Base-by-base conservation (phyloP, 1,139 yeast genomes). In the Debaryomycetaceae sp. region DNA sequence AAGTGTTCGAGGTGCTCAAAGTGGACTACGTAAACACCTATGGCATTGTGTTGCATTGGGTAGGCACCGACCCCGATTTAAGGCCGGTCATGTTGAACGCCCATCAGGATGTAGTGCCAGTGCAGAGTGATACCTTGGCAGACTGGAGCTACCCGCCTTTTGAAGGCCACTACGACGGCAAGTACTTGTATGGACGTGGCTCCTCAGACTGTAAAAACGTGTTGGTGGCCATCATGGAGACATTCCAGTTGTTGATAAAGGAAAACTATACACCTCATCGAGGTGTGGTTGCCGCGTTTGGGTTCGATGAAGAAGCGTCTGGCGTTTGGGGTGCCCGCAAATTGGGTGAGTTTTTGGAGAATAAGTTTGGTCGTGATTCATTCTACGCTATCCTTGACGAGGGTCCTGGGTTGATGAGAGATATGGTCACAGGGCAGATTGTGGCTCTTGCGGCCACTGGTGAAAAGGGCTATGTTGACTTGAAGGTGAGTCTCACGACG, bases 251-350 rank as follows among this genome's bases (percentile, higher is more conserved):
- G 34, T 43, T 53, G 38, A 40, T 49, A 31, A 58, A 61, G 29
- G 56, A 61, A 31, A 74, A 65, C 0, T 76, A 64, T 48, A 40
- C 45, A 25, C 83, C 86, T 4, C 48, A 60, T 29, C 68, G 89
- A 46, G 66, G 83, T 1, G 49, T 80, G 2, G 40, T 82, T 9
- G 51, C 78, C 4, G 76, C 82, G 0, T 73, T 76, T 46, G 91
- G 91, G 0, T 79, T 75, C 44, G 91, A 83, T 49, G 93, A 83
- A 54, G 93, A 82, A 53, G 65, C 71, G 20, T 61, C 75, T 22
- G 89, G 89, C 3, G 39, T 40, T 13, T 51, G 61, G 14, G 85
- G 86, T 31, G 88, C 86, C 2, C 40, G 39, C 1, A 36, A 45
- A 11, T 58, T 79, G 24, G 62, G 68, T 3, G 41, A 61, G 17